Conservation (phyloP, 306 rosid genomes). For the Vigna unguiculata region DNA sequence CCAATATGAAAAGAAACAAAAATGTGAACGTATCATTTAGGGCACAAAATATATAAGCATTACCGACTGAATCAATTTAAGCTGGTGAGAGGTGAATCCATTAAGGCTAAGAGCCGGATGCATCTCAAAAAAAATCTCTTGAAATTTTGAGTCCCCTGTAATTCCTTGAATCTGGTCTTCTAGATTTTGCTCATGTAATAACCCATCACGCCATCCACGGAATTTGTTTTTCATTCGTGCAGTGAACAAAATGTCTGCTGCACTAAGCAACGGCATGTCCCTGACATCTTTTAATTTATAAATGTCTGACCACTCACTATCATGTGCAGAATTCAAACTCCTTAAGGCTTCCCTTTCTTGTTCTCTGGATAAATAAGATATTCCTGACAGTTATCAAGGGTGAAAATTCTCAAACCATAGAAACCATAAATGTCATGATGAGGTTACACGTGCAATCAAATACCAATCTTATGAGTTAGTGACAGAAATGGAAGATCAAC, state of each 20-base stretch:
- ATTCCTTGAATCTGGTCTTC: slow-evolving; percentile 56
- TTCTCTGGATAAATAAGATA: slow-evolving; percentile 93
- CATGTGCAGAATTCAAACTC: slow-evolving; percentile 50
- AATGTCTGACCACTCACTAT: slow-evolving; percentile 53
- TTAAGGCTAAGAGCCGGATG: slow-evolving; percentile 78
- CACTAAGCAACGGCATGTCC: slow-evolving; percentile 50
- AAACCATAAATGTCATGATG: slow-evolving; percentile 24
- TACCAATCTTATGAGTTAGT: slow-evolving; percentile 6
- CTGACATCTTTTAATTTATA: slow-evolving; percentile 51
- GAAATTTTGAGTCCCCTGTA: slow-evolving; percentile 59
- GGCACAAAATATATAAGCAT: slow-evolving; percentile 38
- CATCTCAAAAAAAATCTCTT: slow-evolving; percentile 77
- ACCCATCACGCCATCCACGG: slow-evolving; percentile 80
- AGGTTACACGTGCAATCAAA: slow-evolving; percentile 7
- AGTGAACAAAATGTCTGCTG: slow-evolving; percentile 71
- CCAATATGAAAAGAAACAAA: slow-evolving; percentile 11
- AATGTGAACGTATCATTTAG: slow-evolving; percentile 32
- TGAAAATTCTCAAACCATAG: slow-evolving; percentile 62
- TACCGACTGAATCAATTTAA: slow-evolving; percentile 85
- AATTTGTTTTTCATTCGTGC: slow-evolving; percentile 81
- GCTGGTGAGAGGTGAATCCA: slow-evolving; percentile 88
- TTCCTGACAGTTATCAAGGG: slow-evolving; percentile 83
- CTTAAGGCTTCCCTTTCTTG: slow-evolving; percentile 77
- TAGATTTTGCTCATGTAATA: slow-evolving; percentile 56
- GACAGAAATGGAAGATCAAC: neutral